Conservation (phyloP, 768 basidiomycete species). For the Mrakia frigida region DNA sequence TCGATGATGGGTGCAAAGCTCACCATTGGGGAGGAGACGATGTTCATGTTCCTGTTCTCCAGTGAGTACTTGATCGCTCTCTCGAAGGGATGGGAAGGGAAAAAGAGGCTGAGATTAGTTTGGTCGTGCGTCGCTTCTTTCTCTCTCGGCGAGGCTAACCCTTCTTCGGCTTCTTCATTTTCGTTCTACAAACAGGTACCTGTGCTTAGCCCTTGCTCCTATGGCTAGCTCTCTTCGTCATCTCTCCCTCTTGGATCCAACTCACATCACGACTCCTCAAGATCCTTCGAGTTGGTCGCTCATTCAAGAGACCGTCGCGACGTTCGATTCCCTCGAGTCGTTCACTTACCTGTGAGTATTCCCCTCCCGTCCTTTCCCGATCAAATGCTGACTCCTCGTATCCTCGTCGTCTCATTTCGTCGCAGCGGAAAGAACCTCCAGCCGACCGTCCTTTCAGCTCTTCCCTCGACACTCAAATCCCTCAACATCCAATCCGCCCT, state of each 20-base stretch:
- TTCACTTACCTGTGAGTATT: conserved; percentile 3
- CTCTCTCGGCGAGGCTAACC: background rate
- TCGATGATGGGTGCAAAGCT: conserved; percentile 3
- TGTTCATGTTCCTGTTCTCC: conserved; percentile 3
- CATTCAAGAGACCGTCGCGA: conserved; percentile 1
- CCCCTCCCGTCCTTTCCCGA: background rate
- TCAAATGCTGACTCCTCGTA: background rate
- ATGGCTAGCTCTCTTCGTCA: background rate
- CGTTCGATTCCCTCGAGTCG: background rate
- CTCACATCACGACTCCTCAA: background rate
- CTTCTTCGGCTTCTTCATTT: background rate
- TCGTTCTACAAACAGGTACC: background rate
- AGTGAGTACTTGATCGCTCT: background rate
- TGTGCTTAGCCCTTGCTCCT: background rate
- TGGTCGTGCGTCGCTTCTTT: background rate
- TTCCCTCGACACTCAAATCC: background rate
- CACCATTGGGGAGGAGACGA: conserved; percentile 8
- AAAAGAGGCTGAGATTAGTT: background rate
- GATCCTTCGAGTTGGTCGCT: background rate
- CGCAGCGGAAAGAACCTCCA: conserved; percentile 7
- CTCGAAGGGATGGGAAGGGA: background rate
- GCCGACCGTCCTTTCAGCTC: background rate
- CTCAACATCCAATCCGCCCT: conserved; percentile 3
- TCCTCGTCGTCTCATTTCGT: background rate
- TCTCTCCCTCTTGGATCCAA: background rate